Conservation (phyloP, 352 stramenopile genomes). For the Pythium phragmitis region DNA sequence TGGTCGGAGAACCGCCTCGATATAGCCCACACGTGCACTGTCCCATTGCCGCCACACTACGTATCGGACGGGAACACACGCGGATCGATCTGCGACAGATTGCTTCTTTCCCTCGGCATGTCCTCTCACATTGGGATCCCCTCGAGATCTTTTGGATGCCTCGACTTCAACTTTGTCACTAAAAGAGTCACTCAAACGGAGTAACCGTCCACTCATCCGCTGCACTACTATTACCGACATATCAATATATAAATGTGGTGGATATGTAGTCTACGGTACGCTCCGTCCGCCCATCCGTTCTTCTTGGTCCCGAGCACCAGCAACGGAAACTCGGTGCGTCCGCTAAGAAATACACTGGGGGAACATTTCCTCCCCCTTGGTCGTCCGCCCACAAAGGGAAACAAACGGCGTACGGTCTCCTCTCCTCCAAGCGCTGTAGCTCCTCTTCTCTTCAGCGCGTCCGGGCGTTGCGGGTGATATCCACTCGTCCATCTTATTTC, state of each 20-base stretch:
- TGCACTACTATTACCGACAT: conserved; percentile 4
- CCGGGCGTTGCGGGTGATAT: no score
- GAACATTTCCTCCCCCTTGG: not conserved
- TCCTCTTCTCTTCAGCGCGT: no score
- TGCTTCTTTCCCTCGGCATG: no score
- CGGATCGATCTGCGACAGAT: no score
- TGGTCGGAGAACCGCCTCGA: not conserved
- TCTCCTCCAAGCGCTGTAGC: not conserved
- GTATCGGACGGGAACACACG: no score
- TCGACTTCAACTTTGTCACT: conserved; percentile 23
- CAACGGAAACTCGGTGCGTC: not conserved
- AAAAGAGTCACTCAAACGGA: conserved; percentile 12
- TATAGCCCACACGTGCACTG: not conserved
- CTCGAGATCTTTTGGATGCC: no score
- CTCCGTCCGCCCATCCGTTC: not conserved
- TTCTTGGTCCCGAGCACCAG: not conserved
- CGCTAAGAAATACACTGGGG: not conserved
- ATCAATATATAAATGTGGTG: not conserved
- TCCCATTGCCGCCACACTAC: not conserved
- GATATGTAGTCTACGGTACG: conserved; percentile 16
- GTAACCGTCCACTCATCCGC: not conserved
- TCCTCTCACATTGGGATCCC: no score
- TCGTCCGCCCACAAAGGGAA: not conserved
- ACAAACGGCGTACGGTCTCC: not conserved
- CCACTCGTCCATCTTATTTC: no score